A percentile compares a stretch with the other conserved stretches of the same genome.
phyloP scores from a whole-genome alignment of 768 basidiomycete species.

The Suillus paluster region DNA sequence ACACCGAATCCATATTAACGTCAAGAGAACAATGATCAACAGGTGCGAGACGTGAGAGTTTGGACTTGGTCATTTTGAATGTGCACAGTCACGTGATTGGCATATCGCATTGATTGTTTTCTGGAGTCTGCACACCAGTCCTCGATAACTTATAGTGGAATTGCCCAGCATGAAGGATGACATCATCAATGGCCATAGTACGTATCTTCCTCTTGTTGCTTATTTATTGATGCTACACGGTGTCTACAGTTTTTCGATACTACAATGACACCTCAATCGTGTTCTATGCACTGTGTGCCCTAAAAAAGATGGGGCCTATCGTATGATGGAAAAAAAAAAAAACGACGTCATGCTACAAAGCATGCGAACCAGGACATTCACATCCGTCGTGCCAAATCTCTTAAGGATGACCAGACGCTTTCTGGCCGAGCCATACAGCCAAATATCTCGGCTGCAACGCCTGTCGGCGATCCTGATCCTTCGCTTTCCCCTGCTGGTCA shows the following conservation, averaged over 20 bases:
- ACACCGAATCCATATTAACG: background rate
- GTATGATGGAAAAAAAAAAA: conserved; percentile 8
- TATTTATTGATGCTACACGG: background rate
- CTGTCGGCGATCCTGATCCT: background rate
- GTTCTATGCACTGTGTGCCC: background rate
- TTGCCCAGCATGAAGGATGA: background rate
- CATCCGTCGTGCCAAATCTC: background rate
- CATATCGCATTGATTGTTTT: no score
- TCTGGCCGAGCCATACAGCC: no score
- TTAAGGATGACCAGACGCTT: no score
- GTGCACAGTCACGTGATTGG: background rate
- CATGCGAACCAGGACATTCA: conserved; percentile 2
- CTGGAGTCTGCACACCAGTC: no score
- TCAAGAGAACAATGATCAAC: background rate
- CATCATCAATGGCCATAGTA: background rate
- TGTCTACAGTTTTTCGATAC: background rate
- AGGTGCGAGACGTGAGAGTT: background rate
- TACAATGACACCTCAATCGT: background rate
- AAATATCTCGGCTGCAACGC: no score
- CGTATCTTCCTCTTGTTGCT: background rate
- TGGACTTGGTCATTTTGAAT: background rate
- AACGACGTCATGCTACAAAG: background rate
- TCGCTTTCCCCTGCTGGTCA: background rate
- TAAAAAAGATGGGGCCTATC: background rate
- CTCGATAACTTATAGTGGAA: no score